Evolutionary conservation across 805 yeast genomes (phyloP).

Genomic region (Nakazawaea populi): DNA sequence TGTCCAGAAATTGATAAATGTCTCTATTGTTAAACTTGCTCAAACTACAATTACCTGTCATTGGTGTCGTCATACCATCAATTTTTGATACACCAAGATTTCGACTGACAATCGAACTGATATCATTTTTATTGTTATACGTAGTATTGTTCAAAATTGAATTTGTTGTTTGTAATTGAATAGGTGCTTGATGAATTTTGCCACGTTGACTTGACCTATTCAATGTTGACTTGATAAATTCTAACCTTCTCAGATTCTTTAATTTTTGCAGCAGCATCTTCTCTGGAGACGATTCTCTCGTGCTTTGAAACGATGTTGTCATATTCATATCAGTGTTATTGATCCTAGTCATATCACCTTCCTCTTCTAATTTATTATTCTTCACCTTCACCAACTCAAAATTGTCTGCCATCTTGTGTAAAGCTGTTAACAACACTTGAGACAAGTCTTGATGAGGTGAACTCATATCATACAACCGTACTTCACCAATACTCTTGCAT

Average conservation of each 20-base stretch:
- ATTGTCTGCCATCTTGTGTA: not conserved
- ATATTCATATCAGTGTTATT: not conserved
- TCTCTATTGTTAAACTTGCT: not conserved
- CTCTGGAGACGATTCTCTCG: not conserved
- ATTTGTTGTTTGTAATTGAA: not conserved
- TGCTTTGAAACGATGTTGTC: not conserved
- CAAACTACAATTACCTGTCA: not conserved
- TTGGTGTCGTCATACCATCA: not conserved
- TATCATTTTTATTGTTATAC: no score
- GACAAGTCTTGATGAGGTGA: not conserved
- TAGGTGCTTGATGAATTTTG: not conserved
- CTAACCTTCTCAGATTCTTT: not conserved
- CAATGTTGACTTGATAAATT: not conserved
- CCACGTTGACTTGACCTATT: not conserved
- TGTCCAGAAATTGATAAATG: not conserved
- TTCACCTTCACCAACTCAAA: not conserved
- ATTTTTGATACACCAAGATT: not conserved
- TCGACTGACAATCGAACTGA: not conserved
- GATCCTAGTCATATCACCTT: not conserved
- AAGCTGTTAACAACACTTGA: not conserved
- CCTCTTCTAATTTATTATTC: not conserved
- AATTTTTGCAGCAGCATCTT: not conserved
- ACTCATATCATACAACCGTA: not conserved
- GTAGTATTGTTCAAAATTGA: not conserved
- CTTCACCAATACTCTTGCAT: not conserved